phyloP scores from a whole-genome alignment of 2,329 filamentous ascomycete species.

The Aspergillus awamori region DNA sequence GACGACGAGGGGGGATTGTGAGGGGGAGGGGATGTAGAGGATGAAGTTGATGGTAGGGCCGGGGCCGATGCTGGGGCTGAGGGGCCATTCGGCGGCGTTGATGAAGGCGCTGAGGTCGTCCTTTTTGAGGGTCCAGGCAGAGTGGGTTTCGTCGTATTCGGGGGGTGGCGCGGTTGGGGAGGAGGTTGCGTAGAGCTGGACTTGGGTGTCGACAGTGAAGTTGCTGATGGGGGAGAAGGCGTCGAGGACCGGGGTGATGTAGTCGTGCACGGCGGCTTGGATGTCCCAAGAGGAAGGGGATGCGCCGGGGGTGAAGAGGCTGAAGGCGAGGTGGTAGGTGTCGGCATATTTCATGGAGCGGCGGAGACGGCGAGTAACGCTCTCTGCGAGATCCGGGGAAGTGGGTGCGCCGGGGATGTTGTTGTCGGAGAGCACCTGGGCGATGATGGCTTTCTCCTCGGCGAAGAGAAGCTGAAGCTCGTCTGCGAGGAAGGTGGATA shows the following conservation, averaged over 20 bases:
- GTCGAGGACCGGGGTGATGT: constrained; percentile 79
- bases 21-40: constrained; percentile 78
- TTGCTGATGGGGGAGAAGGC: constrained; percentile 83
- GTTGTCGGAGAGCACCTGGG: constrained; percentile 67
- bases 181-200: constrained; percentile 83
- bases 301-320: constrained; percentile 80
- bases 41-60: constrained; percentile 97
- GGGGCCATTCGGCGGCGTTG: constrained; percentile 95
- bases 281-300: constrained; percentile 89
- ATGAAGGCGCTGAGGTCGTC: constrained; percentile 93
- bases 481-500: constrained; percentile 76
- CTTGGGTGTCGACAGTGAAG: constrained; percentile 94
- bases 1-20: constrained; percentile 62
- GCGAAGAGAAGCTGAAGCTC: constrained; percentile 77
- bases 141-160: constrained; percentile 54
- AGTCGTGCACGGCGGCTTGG: constrained; percentile 75
- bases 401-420: constrained; percentile 27
- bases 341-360: constrained; percentile 87
- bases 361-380: constrained; percentile 71
- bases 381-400: constrained; percentile 54
- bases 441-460: constrained; percentile 86
- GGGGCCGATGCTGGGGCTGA: constrained; percentile 88
- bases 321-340: constrained; percentile 95
- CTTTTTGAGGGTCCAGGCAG: constrained; percentile 72
- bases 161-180: constrained; percentile 64